Conservation (phyloP, 768 basidiomycete genomes). For the Wakefieldia striispora region DNA sequence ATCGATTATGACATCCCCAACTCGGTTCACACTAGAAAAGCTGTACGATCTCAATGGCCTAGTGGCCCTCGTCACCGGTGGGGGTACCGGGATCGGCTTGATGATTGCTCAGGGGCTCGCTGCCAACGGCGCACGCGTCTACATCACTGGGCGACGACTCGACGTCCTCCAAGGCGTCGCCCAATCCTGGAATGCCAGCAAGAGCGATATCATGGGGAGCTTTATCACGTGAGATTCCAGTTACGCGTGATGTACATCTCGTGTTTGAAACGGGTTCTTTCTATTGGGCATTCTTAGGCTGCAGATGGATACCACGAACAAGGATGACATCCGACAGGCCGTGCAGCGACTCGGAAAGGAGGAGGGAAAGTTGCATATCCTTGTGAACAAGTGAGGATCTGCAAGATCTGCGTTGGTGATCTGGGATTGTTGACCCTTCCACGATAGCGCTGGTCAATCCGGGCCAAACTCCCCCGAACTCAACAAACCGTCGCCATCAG, state of each 20-base stretch:
- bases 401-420: neutral
- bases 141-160: slow-evolving; percentile 69
- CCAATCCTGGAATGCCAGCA: slow-evolving; percentile 44
- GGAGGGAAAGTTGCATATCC: slow-evolving; percentile 72
- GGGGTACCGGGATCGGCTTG: slow-evolving; percentile 53
- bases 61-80: slow-evolving; percentile 49
- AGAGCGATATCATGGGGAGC: slow-evolving; percentile 39
- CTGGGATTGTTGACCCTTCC: neutral
- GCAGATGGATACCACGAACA: slow-evolving; percentile 70
- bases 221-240: slow-evolving; percentile 55
- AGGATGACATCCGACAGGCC: slow-evolving; percentile 58
- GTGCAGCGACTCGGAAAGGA: slow-evolving; percentile 37
- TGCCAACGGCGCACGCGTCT: slow-evolving; percentile 75
- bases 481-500: slow-evolving; percentile 50
- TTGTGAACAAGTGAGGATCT: slow-evolving; percentile 72
- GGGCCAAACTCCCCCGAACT: slow-evolving; percentile 65
- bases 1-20: slow-evolving; percentile 22
- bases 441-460: slow-evolving; percentile 65
- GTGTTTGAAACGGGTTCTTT: neutral
- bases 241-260: neutral
- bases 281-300: slow-evolving; percentile 39
- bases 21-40: slow-evolving; percentile 22
- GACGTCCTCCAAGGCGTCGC: slow-evolving; percentile 60
- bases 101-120: slow-evolving; percentile 75
- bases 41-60: slow-evolving; percentile 57